phyloP scores from a whole-genome alignment of 2,329 filamentous ascomycete species.

The Exserohilum turcica region DNA sequence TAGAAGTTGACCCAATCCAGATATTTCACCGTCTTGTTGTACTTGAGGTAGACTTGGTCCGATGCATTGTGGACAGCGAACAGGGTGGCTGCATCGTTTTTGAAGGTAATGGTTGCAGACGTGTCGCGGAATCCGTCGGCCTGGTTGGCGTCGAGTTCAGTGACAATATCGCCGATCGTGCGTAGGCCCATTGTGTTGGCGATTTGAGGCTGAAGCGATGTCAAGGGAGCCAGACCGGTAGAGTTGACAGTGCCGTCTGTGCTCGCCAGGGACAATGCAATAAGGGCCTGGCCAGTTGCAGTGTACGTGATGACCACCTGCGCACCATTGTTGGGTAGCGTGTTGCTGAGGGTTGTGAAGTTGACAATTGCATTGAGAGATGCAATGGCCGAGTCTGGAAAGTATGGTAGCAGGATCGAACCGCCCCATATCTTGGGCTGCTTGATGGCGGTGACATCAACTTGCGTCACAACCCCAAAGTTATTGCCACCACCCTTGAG shows the following conservation, averaged over 20 bases:
- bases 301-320: background rate
- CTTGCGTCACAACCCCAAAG: constrained; percentile 33
- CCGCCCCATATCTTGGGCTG: background rate
- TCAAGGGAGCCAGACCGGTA: background rate
- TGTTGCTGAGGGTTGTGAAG: background rate
- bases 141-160: background rate
- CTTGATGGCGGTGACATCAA: constrained; percentile 2
- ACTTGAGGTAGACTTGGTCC: background rate
- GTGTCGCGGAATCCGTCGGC: background rate
- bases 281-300: background rate
- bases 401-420: background rate
- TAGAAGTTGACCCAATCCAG: background rate
- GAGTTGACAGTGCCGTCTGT: background rate
- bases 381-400: background rate
- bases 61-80: background rate
- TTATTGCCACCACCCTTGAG: constrained; percentile 39
- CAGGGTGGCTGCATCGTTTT: background rate
- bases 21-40: background rate
- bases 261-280: background rate
- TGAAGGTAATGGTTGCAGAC: background rate
- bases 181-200: background rate
- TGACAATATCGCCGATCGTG: background rate
- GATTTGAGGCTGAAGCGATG: background rate
- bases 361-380: background rate
- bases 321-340: background rate